A percentile compares a stretch with the other conserved stretches of the same genome.
Conservation (phyloP, 169 alveolate species). For the Theileria parva region DNA sequence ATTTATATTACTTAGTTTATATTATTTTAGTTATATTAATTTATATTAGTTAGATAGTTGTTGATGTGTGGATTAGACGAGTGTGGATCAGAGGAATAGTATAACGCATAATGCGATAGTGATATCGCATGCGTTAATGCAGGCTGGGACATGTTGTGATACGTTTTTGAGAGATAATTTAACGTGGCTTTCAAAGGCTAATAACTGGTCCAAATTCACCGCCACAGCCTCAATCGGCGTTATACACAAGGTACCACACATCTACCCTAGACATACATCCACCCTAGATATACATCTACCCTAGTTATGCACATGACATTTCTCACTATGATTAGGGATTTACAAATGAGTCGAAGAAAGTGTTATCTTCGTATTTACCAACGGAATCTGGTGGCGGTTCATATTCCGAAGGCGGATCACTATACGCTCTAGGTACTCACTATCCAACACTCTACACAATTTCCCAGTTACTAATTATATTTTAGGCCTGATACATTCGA, state of each 20-base stretch:
- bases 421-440: slow-evolving; percentile 86
- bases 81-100: slow-evolving; percentile 75
- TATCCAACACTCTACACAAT: neutral
- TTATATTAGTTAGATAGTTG: neutral
- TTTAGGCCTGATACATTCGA: slow-evolving; percentile 88
- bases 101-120: slow-evolving; percentile 89
- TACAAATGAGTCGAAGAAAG: slow-evolving; percentile 43
- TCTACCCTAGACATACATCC: slow-evolving; percentile 10
- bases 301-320: too few species aligned
- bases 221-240: slow-evolving; percentile 98
- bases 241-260: slow-evolving; percentile 80
- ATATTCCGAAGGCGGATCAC: slow-evolving; percentile 96
- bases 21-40: neutral
- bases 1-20: neutral
- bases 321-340: slow-evolving; percentile 66
- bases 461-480: too few species aligned
- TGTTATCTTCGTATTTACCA: slow-evolving; percentile 66
- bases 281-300: slow-evolving; percentile 54
- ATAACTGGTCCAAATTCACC: slow-evolving; percentile 95
- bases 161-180: slow-evolving; percentile 90
- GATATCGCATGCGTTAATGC: slow-evolving; percentile 89
- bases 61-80: slow-evolving; percentile 5
- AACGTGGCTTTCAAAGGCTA: slow-evolving; percentile 93
- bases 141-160: slow-evolving; percentile 95
- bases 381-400: slow-evolving; percentile 31